Evolutionary conservation across 2,329 filamentous ascomycete species (phyloP).

Genomic region (Fusarium annulatum): DNA sequence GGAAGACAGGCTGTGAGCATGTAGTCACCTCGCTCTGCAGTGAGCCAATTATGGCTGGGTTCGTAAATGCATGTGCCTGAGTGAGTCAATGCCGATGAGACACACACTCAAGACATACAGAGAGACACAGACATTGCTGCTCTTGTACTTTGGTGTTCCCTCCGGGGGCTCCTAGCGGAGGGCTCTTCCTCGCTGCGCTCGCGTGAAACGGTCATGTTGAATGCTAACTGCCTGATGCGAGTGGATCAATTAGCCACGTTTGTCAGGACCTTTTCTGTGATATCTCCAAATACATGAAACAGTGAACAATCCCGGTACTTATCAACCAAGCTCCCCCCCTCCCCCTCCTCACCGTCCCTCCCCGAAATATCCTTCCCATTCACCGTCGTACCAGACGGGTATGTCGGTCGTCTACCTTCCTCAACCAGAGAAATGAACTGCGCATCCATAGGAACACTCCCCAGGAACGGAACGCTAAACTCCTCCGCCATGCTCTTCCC

Average conservation of each 20-base stretch:
- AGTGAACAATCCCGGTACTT: no score
- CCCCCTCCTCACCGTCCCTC: constrained; percentile 42
- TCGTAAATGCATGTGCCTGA: not conserved
- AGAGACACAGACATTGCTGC: not conserved
- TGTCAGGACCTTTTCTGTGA: no score
- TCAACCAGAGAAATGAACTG: constrained; percentile 91
- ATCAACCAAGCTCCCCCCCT: no score
- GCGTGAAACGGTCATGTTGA: not conserved
- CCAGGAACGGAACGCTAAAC: constrained; percentile 85
- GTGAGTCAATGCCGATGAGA: not conserved
- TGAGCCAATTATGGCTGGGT: not conserved
- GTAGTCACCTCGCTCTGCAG: not conserved
- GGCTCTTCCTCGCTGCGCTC: not conserved
- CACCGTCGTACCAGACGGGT: constrained; percentile 74
- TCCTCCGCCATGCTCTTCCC: constrained; percentile 90
- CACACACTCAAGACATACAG: not conserved
- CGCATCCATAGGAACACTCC: constrained; percentile 90
- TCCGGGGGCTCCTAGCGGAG: not conserved
- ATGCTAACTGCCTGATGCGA: no score
- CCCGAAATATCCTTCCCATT: constrained; percentile 65
- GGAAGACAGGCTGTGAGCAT: not conserved
- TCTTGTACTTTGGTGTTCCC: not conserved
- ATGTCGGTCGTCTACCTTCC: constrained; percentile 71
- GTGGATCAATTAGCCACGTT: no score
- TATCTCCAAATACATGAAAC: no score